A percentile compares a stretch with the other conserved stretches of the same genome.
Conservation (phyloP, 208 protist species). For the Jaenimonas drosophilae region DNA sequence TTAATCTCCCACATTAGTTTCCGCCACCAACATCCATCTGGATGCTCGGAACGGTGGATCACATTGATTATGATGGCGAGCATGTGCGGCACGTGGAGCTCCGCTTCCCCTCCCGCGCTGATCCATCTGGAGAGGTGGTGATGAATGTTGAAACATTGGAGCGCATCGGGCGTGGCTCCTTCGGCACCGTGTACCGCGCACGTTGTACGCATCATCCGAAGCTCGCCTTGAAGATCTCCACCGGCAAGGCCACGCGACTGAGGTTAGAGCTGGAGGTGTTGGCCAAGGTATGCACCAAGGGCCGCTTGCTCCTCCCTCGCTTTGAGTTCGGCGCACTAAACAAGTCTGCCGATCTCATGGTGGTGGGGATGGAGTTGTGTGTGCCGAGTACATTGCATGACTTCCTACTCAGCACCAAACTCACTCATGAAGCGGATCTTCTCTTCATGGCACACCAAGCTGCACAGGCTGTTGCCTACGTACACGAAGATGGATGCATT, state of each 20-base stretch:
- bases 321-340: slow-evolving; percentile 88
- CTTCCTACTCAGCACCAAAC: slow-evolving; percentile 57
- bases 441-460: slow-evolving; percentile 89
- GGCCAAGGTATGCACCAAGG: slow-evolving; percentile 73
- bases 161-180: slow-evolving; percentile 81
- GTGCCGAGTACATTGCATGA: slow-evolving; percentile 84
- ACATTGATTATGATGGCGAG: slow-evolving; percentile 68
- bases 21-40: too few species aligned
- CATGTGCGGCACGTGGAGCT: slow-evolving; percentile 56
- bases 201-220: slow-evolving; percentile 45
- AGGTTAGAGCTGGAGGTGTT: slow-evolving; percentile 77
- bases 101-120: slow-evolving; percentile 43
- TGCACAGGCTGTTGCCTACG: slow-evolving; percentile 71
- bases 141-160: slow-evolving; percentile 56
- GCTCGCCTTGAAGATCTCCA: slow-evolving; percentile 80
- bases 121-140: slow-evolving; percentile 11
- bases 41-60: slow-evolving; percentile 75
- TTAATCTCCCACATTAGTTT: too few species aligned
- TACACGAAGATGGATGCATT: slow-evolving; percentile 84
- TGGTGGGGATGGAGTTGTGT: slow-evolving; percentile 87
- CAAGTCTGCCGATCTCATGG: slow-evolving; percentile 55
- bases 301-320: slow-evolving; percentile 65
- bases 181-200: slow-evolving; percentile 83
- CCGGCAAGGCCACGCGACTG: slow-evolving; percentile 68
- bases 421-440: slow-evolving; percentile 79